Conservation (phyloP, 2,329 filamentous ascomycete species). For the Epichloe gansuensis region DNA sequence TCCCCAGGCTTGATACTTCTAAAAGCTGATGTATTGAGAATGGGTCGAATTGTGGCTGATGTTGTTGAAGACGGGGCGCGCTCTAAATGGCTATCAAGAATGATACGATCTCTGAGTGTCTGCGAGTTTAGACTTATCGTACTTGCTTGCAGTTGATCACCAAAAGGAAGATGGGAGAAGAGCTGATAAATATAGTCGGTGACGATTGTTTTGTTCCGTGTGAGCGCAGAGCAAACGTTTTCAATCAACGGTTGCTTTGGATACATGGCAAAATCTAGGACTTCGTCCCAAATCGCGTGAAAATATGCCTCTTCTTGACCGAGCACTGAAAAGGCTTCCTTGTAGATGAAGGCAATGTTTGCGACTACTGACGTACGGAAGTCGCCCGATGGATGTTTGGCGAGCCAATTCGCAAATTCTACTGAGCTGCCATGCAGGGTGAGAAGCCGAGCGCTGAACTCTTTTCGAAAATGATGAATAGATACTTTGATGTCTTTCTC, state of each 20-base stretch:
- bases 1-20: conserved; percentile 30
- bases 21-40: not conserved
- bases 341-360: conserved; percentile 51
- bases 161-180: conserved; percentile 54
- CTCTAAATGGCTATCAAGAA: conserved; percentile 17
- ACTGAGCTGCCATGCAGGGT: conserved; percentile 28
- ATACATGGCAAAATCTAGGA: conserved; percentile 25
- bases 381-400: conserved; percentile 36
- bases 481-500: conserved; percentile 24
- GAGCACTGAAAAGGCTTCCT: conserved; percentile 46
- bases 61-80: not conserved
- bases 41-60: not conserved
- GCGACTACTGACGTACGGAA: conserved; percentile 50
- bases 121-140: conserved; percentile 16
- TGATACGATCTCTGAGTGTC: conserved; percentile 17
- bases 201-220: conserved; percentile 42
- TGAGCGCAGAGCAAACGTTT: not conserved
- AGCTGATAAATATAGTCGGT: conserved; percentile 55
- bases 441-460: conserved; percentile 47
- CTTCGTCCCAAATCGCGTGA: conserved; percentile 44
- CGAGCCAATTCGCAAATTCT: conserved; percentile 43
- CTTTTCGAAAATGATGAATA: conserved; percentile 42
- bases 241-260: conserved; percentile 9
- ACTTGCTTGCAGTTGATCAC: conserved; percentile 31
- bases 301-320: conserved; percentile 14